Base-by-base conservation (phyloP, 2,329 filamentous ascomycete species). In the Exutisphaerella laricina region DNA sequence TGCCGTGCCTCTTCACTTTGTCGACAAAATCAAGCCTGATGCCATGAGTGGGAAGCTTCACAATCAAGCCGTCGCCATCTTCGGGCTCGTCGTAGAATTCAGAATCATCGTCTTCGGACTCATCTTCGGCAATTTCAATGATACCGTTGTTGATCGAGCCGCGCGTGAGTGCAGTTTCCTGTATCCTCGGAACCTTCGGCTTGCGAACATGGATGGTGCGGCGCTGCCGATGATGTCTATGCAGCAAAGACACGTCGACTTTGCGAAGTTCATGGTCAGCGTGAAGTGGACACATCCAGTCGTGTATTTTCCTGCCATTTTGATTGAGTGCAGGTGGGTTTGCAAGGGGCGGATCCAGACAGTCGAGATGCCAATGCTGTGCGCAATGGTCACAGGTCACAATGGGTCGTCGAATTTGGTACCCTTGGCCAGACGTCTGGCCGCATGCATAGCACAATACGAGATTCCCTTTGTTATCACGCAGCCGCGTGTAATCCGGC, bases 201-300 rank as follows among this genome's bases (percentile, higher is more conserved):
- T 67, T 70, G 45, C 75, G 70, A 42, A 74, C 66, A 54, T 71
- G 69, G n/a, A 65, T 49, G 35, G 58, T 63, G 30, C 66, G 61
- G 6, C 6, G 12, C n/a, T n/a, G n/a, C n/a, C 44, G 44, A 17
- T 53, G 30, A 20, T 35, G 55, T 22, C 53, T 54, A 5, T 49
- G 48, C 17, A 64, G 51, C 14, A 54, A 37, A n/a, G 46, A 32
- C 5, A 54, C 52, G 6, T 81, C 78, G 14, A 82, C 67, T 34
- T 75, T 69, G 21, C 68, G 69, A 44, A 94, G 72, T 43, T 89
- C 75, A 50, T 90, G 82, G 40, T 92, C 86, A 30, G 84, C 73
- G 62, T 98, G 92, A 51, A 85, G 80, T 37, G 90, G 90, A 61
- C 92, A 98, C 65, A 81, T 84, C 87, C 88, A 98, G 42, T 81